phyloP scores from a whole-genome alignment of 179 eudicot species.

The Beta corolliflora region DNA sequence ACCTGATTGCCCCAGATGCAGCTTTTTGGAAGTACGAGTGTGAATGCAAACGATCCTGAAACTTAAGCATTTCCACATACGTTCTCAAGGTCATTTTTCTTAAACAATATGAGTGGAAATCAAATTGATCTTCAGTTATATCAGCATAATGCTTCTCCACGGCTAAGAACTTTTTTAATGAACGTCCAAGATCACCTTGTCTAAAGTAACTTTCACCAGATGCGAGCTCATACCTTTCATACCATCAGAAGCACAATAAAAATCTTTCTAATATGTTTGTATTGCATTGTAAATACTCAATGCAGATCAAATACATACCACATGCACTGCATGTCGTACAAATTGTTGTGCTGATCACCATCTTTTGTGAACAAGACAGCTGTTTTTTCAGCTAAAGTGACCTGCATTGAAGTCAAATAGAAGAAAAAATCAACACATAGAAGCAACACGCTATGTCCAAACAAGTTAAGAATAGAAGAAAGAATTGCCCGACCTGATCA shows the following conservation, averaged over 20 bases:
- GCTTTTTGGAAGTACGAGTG: conserved; percentile 93
- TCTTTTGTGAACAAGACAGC: conserved; percentile 97
- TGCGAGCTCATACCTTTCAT: conserved; percentile 91
- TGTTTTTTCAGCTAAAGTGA: conserved; percentile 87
- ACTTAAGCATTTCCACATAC: conserved; percentile 91
- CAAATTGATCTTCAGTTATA: conserved; percentile 97
- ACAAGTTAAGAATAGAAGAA: neutral
- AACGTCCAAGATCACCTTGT: conserved; percentile 94
- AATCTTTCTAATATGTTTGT: neutral
- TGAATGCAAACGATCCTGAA: conserved; percentile 96
- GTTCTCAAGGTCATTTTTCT: conserved; percentile 97
- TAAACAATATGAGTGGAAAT: conserved; percentile 96
- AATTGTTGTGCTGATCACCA: conserved; percentile 95
- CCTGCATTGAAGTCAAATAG: conserved; percentile 43
- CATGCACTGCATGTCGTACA: conserved; percentile 99
- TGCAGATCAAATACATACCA: conserved; percentile 57
- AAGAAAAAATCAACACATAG: conserved; percentile 4
- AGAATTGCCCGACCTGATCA: conserved; percentile 61
- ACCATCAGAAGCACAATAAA: conserved; percentile 18
- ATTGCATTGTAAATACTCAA: too few species aligned
- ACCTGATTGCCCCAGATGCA: conserved; percentile 96
- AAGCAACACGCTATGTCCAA: neutral
- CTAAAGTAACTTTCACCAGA: conserved; percentile 98
- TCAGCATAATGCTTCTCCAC: conserved; percentile 99
- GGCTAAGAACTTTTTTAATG: conserved; percentile 91